Evolutionary conservation across 2,329 filamentous ascomycete genomes (phyloP).

Genomic region (Alternaria arbusti): DNA sequence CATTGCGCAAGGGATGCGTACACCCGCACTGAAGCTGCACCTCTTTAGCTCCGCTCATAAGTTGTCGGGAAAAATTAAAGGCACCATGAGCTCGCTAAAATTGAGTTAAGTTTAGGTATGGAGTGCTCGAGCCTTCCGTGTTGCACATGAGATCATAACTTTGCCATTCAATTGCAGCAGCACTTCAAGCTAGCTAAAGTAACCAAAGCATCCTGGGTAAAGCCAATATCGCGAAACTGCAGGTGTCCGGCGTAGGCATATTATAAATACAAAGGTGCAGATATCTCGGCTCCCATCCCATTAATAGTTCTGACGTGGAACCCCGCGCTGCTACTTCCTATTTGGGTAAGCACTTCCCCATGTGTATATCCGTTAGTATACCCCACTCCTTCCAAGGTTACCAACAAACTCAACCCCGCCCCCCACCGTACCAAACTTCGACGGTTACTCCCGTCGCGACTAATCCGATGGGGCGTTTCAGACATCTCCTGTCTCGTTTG

Average conservation of each 20-base stretch:
- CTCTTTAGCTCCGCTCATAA: not conserved
- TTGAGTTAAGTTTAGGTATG: not conserved
- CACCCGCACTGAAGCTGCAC: not conserved
- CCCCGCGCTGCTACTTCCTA: slow-evolving; percentile 3
- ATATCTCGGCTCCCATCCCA: not conserved
- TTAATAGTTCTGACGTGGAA: slow-evolving; percentile 8
- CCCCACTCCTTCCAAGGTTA: not conserved
- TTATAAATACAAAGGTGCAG: not conserved
- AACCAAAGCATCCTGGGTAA: not conserved
- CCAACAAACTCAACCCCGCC: not conserved
- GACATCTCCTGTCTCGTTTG: not conserved
- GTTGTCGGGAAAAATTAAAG: not conserved
- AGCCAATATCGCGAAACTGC: not conserved
- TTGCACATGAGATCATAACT: not conserved
- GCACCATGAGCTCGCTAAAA: not conserved
- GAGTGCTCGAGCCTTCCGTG: not conserved
- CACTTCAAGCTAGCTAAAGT: not conserved
- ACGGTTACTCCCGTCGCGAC: not conserved
- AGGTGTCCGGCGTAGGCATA: not conserved
- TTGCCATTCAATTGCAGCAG: not conserved
- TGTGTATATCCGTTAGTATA: not conserved
- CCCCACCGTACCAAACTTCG: not conserved
- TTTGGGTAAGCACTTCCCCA: slow-evolving; percentile 9
- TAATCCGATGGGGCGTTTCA: not conserved
- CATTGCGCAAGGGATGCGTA: not conserved